Evolutionary conservation across 208 protist species (phyloP).

Genomic region (Naegleria fowleri): DNA sequence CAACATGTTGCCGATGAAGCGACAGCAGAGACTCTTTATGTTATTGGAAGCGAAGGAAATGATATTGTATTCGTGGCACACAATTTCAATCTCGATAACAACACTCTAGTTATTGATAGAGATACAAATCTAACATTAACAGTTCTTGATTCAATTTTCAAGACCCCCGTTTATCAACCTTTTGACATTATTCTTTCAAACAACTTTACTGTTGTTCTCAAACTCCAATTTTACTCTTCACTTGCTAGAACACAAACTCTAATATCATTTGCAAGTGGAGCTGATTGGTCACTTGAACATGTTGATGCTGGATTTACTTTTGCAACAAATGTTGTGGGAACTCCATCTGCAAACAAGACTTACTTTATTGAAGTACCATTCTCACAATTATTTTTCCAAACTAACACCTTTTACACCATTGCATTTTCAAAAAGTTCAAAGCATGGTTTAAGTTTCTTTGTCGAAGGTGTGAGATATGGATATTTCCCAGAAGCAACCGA

Average conservation of each 20-base stretch:
- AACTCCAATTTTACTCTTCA: background rate
- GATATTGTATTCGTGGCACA: background rate
- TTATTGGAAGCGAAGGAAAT: background rate
- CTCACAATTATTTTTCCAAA: background rate
- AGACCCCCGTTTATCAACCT: background rate
- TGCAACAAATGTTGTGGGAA: no score
- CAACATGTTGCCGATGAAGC: no score
- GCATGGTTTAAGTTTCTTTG: background rate
- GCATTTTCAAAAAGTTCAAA: background rate
- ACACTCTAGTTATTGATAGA: background rate
- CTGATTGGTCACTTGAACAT: background rate
- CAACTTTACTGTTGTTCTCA: background rate
- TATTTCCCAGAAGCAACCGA: background rate
- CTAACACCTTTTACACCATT: background rate
- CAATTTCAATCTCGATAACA: background rate
- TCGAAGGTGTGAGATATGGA: background rate
- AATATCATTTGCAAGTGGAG: background rate
- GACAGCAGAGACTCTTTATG: background rate
- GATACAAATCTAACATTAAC: background rate
- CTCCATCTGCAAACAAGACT: no score
- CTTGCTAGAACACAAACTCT: background rate
- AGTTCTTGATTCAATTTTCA: background rate
- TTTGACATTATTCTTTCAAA: background rate
- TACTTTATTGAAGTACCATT: no score
- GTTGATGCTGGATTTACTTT: no score